Base-by-base conservation (phyloP, 1,139 yeast species). In the Candida mesenterica region DNA sequence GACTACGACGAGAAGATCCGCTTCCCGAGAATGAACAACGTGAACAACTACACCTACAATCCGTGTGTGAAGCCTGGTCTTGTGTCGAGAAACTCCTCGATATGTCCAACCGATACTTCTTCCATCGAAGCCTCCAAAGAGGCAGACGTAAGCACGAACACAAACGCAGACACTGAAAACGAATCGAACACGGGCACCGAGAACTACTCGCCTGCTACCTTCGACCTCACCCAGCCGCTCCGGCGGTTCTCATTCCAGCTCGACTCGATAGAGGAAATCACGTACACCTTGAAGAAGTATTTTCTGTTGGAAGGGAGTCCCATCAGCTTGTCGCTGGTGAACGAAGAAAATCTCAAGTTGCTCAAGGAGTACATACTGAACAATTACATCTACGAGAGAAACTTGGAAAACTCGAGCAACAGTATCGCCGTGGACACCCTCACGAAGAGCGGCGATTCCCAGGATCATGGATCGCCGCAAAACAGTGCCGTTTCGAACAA, bases 1-100 rank as follows among this genome's bases (percentile, higher is more conserved):
- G 63, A 68, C 45, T 67, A 68, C 42, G 68, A 68, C 40, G 71
- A 69, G 41, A 72, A 66, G 44, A 69, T 69, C 30, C 47, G 75
- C 41, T 72, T 71, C 18, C 75, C 75, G 4, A 46, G 74, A 27
- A 65, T 68, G 62, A 55, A 55, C 28, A 57, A 49, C 43, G 47
- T 55, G 39, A 55, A 51, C 36, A 55, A 52, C 35, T 61, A 58
- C 39, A 55, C 65, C 0, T 56, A 57, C 33, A 33, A 33, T 24
- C 37, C 40, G 5, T n/a, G 28, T 19, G 32, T 23, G 12, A 38
- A 35, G 16, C 38, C 31, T 4, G 37, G 39, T 14, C 15, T 33
- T 5, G 27, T 36, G 10, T 35, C 38, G 13, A 31, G 39, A 15
- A 23, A 38, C 23, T 32, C 38, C 4, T 37, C 40, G n/a, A 25